Percentiles rank a stretch among this genome's conserved stretches.
Evolutionary conservation across 129 eudicot species (phyloP).

Genomic region (Pittosporum tobira): DNA sequence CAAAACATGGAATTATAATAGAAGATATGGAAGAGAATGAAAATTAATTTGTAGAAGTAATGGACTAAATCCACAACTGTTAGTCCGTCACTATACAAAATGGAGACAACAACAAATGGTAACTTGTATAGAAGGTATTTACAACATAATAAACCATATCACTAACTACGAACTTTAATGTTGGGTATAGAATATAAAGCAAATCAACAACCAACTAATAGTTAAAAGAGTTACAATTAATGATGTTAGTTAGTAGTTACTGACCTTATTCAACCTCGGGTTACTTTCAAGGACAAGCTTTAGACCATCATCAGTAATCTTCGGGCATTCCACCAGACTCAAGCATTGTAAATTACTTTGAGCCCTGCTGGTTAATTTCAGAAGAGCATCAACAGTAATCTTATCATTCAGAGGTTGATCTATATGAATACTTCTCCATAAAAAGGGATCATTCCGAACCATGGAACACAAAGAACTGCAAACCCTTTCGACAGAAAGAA

Average conservation of each 20-base stretch:
- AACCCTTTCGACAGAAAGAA: conserved; percentile 58
- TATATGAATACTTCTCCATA: conserved; percentile 65
- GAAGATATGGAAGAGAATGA: neutral
- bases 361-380: conserved; percentile 60
- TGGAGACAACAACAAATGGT: neutral
- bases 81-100: no score
- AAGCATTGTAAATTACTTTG: conserved; percentile 64
- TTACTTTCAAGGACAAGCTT: conserved; percentile 48
- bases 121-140: no score
- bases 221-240: neutral
- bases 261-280: conserved; percentile 68
- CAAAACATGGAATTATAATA: neutral
- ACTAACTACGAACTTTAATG: neutral
- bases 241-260: neutral
- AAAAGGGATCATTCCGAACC: conserved; percentile 52
- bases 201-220: neutral
- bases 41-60: neutral
- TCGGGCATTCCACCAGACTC: conserved; percentile 65
- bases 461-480: conserved; percentile 54
- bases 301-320: conserved; percentile 69
- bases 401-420: conserved; percentile 60
- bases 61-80: no score
- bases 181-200: no score
- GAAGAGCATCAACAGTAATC: conserved; percentile 64
- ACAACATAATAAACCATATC: neutral